Percentiles rank a stretch among this genome's conserved stretches.
phyloP scores from a whole-genome alignment of 75 land plant species.

The Selaginella moellendorffii region DNA sequence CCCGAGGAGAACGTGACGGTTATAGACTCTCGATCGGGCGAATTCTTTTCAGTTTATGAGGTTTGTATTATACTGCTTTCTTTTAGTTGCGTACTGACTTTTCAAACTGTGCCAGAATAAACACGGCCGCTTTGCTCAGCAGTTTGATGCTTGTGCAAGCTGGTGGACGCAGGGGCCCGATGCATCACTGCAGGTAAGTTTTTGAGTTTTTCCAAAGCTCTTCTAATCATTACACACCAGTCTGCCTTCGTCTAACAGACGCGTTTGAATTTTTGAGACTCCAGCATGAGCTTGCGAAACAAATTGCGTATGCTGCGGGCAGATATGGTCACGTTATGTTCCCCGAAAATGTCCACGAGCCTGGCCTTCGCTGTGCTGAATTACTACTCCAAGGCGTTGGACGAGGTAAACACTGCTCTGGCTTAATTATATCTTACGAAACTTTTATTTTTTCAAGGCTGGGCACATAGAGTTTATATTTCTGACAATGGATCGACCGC shows the following conservation, averaged over 20 bases:
- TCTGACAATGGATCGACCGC: conserved; percentile 97
- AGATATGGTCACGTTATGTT: conserved; percentile 98
- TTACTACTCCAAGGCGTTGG: conserved; percentile 84
- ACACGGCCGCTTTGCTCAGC: conserved; percentile 19
- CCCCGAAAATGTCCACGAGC: conserved; percentile 94
- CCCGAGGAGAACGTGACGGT: conserved; percentile 47
- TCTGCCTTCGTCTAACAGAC: neutral
- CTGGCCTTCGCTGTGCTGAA: conserved; percentile 74
- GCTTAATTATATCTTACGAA: neutral
- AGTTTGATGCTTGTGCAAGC: conserved; percentile 98
- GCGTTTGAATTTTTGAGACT: too few species aligned
- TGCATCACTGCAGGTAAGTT: conserved; percentile 52
- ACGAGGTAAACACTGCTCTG: conserved; percentile 36
- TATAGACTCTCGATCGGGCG: conserved; percentile 87
- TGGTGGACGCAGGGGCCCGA: conserved; percentile 99
- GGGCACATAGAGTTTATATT: conserved; percentile 68
- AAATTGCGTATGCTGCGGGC: conserved; percentile 75
- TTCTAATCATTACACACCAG: neutral
- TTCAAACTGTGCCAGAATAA: too few species aligned
- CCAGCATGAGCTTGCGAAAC: conserved; percentile 86
- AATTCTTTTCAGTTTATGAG: conserved; percentile 67
- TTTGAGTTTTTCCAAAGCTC: neutral
- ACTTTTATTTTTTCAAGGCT: conserved; percentile 28
- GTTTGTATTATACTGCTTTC: conserved; percentile 18
- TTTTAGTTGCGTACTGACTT: too few species aligned